A percentile compares a stretch with the other conserved stretches of the same genome.
Evolutionary conservation across 78 protist genomes (phyloP).

Genomic region (Dictyostelium intermedium): DNA sequence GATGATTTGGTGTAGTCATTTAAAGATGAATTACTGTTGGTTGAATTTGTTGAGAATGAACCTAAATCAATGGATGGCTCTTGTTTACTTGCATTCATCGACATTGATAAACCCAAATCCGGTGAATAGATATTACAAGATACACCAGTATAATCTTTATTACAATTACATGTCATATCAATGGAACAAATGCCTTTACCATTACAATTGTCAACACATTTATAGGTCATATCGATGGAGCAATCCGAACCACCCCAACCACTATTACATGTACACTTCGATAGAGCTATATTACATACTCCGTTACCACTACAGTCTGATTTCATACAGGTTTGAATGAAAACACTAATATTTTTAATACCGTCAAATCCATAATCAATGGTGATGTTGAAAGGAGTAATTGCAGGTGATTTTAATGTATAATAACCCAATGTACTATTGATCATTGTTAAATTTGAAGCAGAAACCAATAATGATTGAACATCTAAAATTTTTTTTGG

Average conservation of each 20-base stretch:
- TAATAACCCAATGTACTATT: not conserved
- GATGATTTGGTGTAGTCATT: not conserved
- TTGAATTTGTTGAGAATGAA: not conserved
- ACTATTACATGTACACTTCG: constrained; percentile 86
- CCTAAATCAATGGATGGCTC: not conserved
- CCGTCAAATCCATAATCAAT: not conserved
- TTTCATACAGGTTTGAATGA: not conserved
- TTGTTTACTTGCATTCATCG: not conserved
- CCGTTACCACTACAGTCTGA: constrained; percentile 87
- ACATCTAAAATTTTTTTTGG: not conserved
- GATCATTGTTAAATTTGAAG: not conserved
- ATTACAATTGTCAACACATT: constrained; percentile 26
- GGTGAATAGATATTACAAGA: not conserved
- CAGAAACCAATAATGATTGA: not conserved
- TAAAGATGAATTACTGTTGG: not conserved
- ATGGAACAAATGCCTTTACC: constrained; percentile 6
- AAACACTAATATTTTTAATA: not conserved
- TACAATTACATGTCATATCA: constrained; percentile 10
- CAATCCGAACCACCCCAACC: constrained; percentile 35
- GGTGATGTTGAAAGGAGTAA: not conserved
- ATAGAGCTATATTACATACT: constrained; percentile 84
- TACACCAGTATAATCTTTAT: constrained; percentile 15
- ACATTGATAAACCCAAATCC: not conserved
- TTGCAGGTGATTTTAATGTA: not conserved
- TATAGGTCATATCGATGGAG: not conserved